Evolutionary conservation across 345 rosid genomes (phyloP).

Genomic region (Eucalyptus marginata): DNA sequence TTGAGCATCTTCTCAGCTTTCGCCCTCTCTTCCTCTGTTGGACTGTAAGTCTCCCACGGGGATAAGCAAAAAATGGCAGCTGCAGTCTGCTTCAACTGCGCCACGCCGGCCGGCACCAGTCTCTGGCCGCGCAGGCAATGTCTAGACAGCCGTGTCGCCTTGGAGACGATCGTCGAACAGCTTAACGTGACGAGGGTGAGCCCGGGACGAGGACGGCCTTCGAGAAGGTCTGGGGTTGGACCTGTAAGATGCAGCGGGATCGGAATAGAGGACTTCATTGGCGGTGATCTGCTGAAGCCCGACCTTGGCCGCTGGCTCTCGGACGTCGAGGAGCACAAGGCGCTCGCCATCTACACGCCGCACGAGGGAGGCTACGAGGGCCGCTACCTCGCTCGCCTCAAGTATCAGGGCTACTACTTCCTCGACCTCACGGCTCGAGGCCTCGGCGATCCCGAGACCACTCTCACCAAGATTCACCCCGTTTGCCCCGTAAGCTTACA

Average conservation of each 20-base stretch:
- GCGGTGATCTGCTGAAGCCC: slow-evolving; percentile 61
- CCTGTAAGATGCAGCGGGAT: slow-evolving; percentile 3
- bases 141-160: neutral
- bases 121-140: neutral
- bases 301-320: slow-evolving; percentile 76
- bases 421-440: slow-evolving; percentile 92
- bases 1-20: neutral
- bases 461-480: slow-evolving; percentile 77
- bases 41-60: neutral
- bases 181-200: neutral
- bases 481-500: slow-evolving; percentile 63
- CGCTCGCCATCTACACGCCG: slow-evolving; percentile 76
- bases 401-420: slow-evolving; percentile 72
- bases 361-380: slow-evolving; percentile 98
- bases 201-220: neutral
- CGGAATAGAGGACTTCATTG: slow-evolving; percentile 62
- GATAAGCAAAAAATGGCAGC: slow-evolving; percentile 18
- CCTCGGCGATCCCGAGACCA: slow-evolving; percentile 91
- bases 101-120: slow-evolving; percentile 1
- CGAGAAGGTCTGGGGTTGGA: neutral
- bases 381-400: slow-evolving; percentile 62
- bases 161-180: neutral
- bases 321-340: slow-evolving; percentile 82
- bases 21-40: neutral
- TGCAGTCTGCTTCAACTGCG: slow-evolving; percentile 20